These are phyloP conservation scores for Lumnitzera littorea DNA, from an alignment of 345 rosid species.

Conservation along the genomic window DNA sequence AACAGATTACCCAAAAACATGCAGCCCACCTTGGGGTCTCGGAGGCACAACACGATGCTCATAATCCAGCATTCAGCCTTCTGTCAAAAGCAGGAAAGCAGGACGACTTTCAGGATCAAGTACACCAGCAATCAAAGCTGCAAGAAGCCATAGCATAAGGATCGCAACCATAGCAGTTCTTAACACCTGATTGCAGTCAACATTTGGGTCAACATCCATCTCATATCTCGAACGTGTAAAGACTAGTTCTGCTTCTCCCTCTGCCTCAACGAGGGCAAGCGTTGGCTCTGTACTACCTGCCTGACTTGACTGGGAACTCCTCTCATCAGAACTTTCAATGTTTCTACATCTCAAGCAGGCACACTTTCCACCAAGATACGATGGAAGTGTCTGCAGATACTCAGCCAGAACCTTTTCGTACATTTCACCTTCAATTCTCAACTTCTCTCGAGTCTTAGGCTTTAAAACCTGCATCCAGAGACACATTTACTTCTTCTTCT, in stretches of 20 bases:
- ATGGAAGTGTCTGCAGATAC: constrained; percentile 61
- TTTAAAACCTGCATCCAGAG: constrained; percentile 49
- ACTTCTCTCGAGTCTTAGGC: constrained; percentile 71
- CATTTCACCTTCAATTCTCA: constrained; percentile 72
- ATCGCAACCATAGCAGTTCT: constrained; percentile 53
- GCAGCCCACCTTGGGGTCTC: no score
- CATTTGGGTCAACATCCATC: constrained; percentile 23
- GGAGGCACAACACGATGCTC: no score
- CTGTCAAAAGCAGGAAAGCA: constrained; percentile 19
- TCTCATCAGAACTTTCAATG: constrained; percentile 9
- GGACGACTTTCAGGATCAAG: constrained; percentile 51
- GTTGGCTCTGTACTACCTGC: constrained; percentile 11
- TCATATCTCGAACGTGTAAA: constrained; percentile 8
- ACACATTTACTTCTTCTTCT: constrained; percentile 6
- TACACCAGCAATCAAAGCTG: constrained; percentile 51
- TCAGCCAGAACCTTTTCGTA: constrained; percentile 51
- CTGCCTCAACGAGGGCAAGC: constrained; percentile 19
- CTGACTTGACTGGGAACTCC: constrained; percentile 14
- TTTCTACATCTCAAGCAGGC: constrained; percentile 56
- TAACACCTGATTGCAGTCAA: constrained; percentile 40
- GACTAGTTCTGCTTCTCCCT: constrained; percentile 17
- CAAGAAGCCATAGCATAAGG: constrained; percentile 55
- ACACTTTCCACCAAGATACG: constrained; percentile 81
- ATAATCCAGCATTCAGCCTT: constrained; percentile 3
- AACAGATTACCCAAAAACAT: no score